Percentiles rank a stretch among this genome's conserved stretches.
Evolutionary conservation across 2,329 filamentous ascomycete species (phyloP).

Genomic region (Talaromyces amestolkiae): DNA sequence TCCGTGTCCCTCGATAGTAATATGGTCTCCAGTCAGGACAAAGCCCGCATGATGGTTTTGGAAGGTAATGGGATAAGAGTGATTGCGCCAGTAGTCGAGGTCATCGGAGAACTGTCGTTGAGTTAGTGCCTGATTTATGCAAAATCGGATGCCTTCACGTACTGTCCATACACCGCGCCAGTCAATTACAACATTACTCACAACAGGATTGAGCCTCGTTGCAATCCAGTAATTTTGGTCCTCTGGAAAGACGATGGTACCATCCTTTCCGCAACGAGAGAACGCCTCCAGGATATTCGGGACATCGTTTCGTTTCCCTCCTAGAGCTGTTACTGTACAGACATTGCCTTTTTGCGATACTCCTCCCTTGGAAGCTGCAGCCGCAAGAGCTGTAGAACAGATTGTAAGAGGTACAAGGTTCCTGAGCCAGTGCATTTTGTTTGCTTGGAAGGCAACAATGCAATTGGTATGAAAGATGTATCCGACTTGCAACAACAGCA

Average conservation of each 20-base stretch:
- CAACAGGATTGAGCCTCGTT: constrained; percentile 49
- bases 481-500: background rate
- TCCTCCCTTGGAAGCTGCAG: constrained; percentile 4
- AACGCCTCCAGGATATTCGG: constrained; percentile 45
- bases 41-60: constrained; percentile 58
- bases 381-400: constrained; percentile 8
- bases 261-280: constrained; percentile 38
- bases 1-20: constrained; percentile 52
- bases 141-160: constrained; percentile 7
- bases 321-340: constrained; percentile 43
- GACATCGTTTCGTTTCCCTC: constrained; percentile 40
- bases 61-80: constrained; percentile 54
- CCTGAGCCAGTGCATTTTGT: constrained; percentile 13
- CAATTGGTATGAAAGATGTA: background rate
- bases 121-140: background rate
- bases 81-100: constrained; percentile 55
- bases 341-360: constrained; percentile 22
- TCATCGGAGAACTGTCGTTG: constrained; percentile 47
- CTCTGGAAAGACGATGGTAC: constrained; percentile 52
- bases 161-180: constrained; percentile 55
- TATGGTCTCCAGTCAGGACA: constrained; percentile 50
- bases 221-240: constrained; percentile 53
- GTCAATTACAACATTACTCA: constrained; percentile 52
- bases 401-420: background rate
- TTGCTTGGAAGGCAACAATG: background rate